Evolutionary conservation across 345 rosid genomes (phyloP).

Genomic region (Syzygium aqueum): DNA sequence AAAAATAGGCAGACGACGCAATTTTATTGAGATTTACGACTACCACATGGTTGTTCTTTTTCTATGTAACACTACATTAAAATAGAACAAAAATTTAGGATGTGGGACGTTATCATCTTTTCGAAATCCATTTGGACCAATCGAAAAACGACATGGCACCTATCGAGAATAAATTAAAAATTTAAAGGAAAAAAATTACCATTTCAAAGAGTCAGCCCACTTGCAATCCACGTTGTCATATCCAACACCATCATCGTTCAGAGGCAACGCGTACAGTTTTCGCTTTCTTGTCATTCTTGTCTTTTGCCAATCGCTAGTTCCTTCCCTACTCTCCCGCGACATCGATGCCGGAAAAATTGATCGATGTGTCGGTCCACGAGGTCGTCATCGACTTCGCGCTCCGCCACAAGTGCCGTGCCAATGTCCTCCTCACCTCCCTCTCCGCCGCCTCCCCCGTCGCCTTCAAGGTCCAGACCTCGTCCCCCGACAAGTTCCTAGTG

Average conservation of each 20-base stretch:
- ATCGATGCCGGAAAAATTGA: constrained; percentile 10
- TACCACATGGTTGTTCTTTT: too few relatives aligned
- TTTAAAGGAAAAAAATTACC: neutral
- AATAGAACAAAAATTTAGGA: neutral
- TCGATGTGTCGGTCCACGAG: constrained; percentile 28
- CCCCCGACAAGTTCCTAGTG: constrained; percentile 52
- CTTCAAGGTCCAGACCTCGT: constrained; percentile 58
- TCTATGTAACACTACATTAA: fast-evolving
- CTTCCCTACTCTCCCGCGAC: neutral
- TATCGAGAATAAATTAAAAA: neutral
- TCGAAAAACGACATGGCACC: neutral
- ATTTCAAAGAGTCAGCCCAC: neutral
- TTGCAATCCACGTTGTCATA: neutral
- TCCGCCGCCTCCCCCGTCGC: constrained; percentile 28
- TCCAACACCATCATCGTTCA: neutral
- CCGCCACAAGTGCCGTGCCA: constrained; percentile 42
- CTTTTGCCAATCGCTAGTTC: neutral
- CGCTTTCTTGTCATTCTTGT: constrained; percentile 13
- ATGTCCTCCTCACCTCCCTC: constrained; percentile 31
- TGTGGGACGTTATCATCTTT: fast-evolving
- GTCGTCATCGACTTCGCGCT: constrained; percentile 36
- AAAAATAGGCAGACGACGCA: neutral
- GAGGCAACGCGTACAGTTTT: neutral
- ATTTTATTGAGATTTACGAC: fast-evolving
- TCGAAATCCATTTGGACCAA: neutral